Evolutionary conservation across 192 early-diverging fungal species (phyloP).

Genomic region (Backusella australiensis): DNA sequence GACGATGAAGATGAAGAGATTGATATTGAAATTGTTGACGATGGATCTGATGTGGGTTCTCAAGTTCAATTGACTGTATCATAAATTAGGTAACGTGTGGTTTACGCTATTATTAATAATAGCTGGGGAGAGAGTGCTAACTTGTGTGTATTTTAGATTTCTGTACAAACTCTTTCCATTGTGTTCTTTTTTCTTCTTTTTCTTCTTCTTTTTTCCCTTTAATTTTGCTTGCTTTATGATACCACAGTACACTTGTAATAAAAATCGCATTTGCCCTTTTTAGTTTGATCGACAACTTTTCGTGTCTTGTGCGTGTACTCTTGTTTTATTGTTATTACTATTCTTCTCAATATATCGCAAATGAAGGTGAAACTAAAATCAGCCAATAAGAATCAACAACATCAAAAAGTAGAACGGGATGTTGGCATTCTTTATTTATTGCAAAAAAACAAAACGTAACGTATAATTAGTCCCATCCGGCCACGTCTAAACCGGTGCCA

Average conservation of each 20-base stretch:
- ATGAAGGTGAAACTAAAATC: too few relatives aligned
- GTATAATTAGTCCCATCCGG: conserved; percentile 22
- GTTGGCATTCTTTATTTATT: background rate
- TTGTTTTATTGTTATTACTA: background rate
- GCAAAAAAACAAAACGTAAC: background rate
- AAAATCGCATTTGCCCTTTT: background rate
- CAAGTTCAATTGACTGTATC: background rate
- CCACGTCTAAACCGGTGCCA: conserved; percentile 27
- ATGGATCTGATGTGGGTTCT: conserved; percentile 1
- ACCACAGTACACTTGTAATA: too few relatives aligned
- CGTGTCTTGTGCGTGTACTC: too few relatives aligned
- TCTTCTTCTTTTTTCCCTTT: background rate
- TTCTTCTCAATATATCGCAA: background rate
- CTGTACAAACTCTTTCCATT: background rate
- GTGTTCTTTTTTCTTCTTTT: background rate
- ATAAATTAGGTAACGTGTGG: background rate
- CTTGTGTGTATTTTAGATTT: too few relatives aligned
- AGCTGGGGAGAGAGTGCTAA: too few relatives aligned
- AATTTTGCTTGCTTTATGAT: background rate
- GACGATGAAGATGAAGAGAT: conserved; percentile 19
- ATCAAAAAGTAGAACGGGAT: too few relatives aligned
- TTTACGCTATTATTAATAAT: too few relatives aligned
- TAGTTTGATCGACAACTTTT: background rate
- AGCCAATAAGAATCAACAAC: background rate
- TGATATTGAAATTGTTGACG: background rate